phyloP scores from a whole-genome alignment of 2,329 filamentous ascomycete genomes.

The Atkinsonella hypoxylon region DNA sequence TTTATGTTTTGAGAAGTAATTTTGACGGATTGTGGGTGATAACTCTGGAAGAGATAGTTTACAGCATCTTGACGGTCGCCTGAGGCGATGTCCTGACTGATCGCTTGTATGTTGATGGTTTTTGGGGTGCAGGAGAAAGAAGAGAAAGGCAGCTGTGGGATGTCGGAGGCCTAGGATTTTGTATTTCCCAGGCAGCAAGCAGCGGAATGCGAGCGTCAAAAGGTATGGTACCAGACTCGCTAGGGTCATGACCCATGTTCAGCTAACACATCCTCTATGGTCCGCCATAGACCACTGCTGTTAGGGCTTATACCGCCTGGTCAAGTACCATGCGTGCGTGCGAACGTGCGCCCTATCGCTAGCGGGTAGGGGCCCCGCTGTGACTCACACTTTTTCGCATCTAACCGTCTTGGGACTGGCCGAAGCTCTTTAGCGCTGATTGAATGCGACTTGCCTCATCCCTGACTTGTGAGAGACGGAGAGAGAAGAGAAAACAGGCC shows the following conservation, averaged over 20 bases:
- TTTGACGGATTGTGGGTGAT: slow-evolving; percentile 32
- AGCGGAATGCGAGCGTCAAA: slow-evolving; percentile 7
- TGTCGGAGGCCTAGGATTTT: slow-evolving; percentile 22
- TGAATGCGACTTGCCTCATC: not conserved
- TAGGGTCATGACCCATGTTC: not conserved
- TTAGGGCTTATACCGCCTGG: slow-evolving; percentile 2
- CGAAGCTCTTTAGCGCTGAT: slow-evolving; percentile 4
- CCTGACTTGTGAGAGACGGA: no score
- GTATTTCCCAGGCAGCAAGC: slow-evolving; percentile 36
- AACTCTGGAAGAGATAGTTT: slow-evolving; percentile 32
- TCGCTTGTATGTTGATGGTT: slow-evolving; percentile 20
- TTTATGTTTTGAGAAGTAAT: slow-evolving; percentile 37
- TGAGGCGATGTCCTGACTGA: slow-evolving; percentile 19
- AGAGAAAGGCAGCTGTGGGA: slow-evolving; percentile 13
- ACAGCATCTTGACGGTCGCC: slow-evolving; percentile 45
- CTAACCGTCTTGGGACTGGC: slow-evolving; percentile 19
- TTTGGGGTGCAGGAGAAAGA: slow-evolving; percentile 22
- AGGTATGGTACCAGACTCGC: slow-evolving; percentile 9
- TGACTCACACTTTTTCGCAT: slow-evolving; percentile 23
- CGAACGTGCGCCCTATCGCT: slow-evolving; percentile 13
- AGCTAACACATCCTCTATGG: not conserved
- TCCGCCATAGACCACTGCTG: not conserved
- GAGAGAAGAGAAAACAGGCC: no score
- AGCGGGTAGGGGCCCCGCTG: slow-evolving; percentile 16
- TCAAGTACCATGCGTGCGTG: slow-evolving; percentile 2